A percentile compares a stretch with the other conserved stretches of the same genome.
These are phyloP conservation scores for Oligophagozyma castellii DNA, from an alignment of 1,139 yeast species.

Conservation along the genomic window DNA sequence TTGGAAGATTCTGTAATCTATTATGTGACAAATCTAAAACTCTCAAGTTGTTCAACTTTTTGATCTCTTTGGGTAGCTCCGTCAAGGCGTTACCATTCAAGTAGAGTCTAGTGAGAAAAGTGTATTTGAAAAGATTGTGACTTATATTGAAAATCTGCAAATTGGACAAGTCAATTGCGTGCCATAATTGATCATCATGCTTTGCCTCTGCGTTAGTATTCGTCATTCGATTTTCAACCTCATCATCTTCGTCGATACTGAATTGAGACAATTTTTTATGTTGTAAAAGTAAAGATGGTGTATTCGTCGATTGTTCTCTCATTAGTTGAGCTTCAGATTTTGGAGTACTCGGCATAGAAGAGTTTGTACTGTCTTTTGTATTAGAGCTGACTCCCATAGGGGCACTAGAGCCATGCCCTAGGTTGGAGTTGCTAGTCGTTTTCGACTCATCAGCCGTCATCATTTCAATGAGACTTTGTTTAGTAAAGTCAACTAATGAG, in stretches of 20 bases:
- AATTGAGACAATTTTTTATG: conserved; percentile 44
- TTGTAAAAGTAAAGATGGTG: conserved; percentile 33
- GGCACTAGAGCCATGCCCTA: conserved; percentile 1
- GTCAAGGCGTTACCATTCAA: conserved; percentile 75
- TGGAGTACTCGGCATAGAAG: conserved; percentile 23
- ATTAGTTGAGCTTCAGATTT: conserved; percentile 18
- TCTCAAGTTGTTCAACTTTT: conserved; percentile 57
- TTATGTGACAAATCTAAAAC: conserved; percentile 81
- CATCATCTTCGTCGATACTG: conserved; percentile 62
- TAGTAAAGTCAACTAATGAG: conserved; percentile 24
- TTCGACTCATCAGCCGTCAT: conserved; percentile 13
- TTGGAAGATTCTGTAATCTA: conserved; percentile 54
- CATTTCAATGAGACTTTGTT: conserved; percentile 23
- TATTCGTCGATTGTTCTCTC: conserved; percentile 11
- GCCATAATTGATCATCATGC: conserved; percentile 65
- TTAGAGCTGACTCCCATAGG: neutral
- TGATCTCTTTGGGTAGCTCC: conserved; percentile 54
- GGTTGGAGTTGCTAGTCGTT: conserved; percentile 1
- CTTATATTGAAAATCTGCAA: conserved; percentile 66
- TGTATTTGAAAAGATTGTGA: conserved; percentile 65
- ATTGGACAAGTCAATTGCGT: conserved; percentile 84
- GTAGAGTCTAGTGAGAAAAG: conserved; percentile 75
- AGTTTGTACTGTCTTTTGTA: conserved; percentile 4
- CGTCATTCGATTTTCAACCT: conserved; percentile 39
- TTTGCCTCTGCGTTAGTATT: conserved; percentile 57